These are phyloP conservation scores for Bipolaris sorokiniana DNA, from an alignment of 2,329 filamentous ascomycete species.

Conservation along the genomic window DNA sequence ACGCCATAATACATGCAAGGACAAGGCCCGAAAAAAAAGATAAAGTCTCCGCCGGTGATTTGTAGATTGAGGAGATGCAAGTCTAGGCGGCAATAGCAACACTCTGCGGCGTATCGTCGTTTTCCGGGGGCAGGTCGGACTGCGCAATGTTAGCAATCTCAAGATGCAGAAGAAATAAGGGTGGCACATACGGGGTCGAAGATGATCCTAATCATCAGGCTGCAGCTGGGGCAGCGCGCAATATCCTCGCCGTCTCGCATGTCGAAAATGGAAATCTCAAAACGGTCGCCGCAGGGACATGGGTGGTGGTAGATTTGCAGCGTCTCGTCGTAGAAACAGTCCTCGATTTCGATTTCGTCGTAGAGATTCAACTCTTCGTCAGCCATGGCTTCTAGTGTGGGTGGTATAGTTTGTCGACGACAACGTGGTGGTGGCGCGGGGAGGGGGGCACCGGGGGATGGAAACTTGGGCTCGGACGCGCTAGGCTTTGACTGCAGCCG, in stretches of 20 bases:
- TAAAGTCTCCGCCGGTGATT: not conserved
- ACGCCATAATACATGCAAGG: slow-evolving; percentile 10
- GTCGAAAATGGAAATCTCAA: slow-evolving; percentile 86
- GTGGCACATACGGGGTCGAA: slow-evolving; percentile 74
- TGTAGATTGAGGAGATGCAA: not conserved
- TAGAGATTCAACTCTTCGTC: slow-evolving; percentile 70
- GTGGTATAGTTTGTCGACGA: not conserved
- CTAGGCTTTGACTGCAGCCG: slow-evolving; percentile 12
- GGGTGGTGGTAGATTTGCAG: slow-evolving; percentile 94
- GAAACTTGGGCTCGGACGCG: slow-evolving; percentile 20
- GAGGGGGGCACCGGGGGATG: slow-evolving; percentile 9
- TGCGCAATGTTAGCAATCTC: slow-evolving; percentile 18
- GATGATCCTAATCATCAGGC: slow-evolving; percentile 93
- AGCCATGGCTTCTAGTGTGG: slow-evolving; percentile 30
- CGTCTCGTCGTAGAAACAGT: slow-evolving; percentile 89
- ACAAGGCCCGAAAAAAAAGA: not conserved
- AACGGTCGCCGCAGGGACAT: slow-evolving; percentile 95
- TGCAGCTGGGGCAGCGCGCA: slow-evolving; percentile 96
- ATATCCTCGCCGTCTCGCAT: slow-evolving; percentile 89
- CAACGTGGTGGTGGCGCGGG: slow-evolving; percentile 5
- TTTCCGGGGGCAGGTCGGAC: slow-evolving; percentile 42
- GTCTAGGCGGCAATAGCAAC: slow-evolving; percentile 36
- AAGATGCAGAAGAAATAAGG: not conserved
- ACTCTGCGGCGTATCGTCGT: slow-evolving; percentile 30
- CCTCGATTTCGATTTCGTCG: slow-evolving; percentile 98